phyloP scores from a whole-genome alignment of 2,329 filamentous ascomycete genomes.

The Pseudocercospora fuligena region DNA sequence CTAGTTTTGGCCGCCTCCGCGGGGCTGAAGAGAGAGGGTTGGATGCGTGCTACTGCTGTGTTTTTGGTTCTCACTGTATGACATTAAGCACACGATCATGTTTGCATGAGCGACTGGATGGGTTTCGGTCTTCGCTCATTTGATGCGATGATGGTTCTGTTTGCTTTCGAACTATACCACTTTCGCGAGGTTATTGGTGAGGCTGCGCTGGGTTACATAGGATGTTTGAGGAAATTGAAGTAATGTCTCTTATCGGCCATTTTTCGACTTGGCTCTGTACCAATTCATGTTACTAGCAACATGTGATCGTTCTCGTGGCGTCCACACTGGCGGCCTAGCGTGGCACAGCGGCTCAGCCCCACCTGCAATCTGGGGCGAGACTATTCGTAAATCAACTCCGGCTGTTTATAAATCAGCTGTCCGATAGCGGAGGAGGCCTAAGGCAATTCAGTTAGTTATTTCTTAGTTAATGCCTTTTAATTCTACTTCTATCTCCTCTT shows the following conservation, averaged over 20 bases:
- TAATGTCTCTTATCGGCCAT: not conserved
- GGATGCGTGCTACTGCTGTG: not conserved
- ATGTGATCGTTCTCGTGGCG: too few relatives aligned
- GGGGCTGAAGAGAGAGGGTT: not conserved
- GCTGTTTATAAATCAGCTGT: too few relatives aligned
- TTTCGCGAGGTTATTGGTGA: not conserved
- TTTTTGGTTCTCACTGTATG: not conserved
- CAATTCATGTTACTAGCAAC: too few relatives aligned
- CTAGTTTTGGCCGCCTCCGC: not conserved
- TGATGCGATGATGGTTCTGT: not conserved
- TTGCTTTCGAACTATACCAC: constrained; percentile 7
- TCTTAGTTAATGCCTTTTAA: too few relatives aligned
- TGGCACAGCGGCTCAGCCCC: too few relatives aligned
- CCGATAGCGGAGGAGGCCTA: too few relatives aligned
- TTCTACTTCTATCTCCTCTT: too few relatives aligned
- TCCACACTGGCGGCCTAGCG: too few relatives aligned
- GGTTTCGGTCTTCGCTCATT: not conserved
- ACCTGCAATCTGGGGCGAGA: too few relatives aligned
- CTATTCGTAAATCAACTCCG: too few relatives aligned
- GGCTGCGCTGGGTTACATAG: not conserved
- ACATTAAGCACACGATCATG: constrained; percentile 6
- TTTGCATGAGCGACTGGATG: constrained; percentile 1
- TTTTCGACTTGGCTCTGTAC: not conserved
- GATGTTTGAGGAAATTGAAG: not conserved
- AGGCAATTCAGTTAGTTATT: too few relatives aligned